Evolutionary conservation across 1,139 yeast genomes (phyloP).

Genomic region (Candida sp.): DNA sequence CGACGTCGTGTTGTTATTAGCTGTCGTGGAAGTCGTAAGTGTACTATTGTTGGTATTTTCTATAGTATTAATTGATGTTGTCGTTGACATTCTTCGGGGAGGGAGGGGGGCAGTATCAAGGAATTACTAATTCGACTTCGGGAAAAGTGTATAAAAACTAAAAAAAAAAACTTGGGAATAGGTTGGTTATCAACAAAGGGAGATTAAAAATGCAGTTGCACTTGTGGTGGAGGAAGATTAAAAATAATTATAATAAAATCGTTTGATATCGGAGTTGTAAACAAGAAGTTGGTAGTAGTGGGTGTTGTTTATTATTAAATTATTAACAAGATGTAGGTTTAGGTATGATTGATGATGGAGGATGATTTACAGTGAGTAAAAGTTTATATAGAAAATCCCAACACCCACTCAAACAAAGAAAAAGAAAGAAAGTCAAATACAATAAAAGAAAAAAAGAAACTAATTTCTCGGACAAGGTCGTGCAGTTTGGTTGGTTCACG

Average conservation of each 20-base stretch:
- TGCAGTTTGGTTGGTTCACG: slow-evolving; percentile 5
- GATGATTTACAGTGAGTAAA: neutral
- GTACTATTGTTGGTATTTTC: slow-evolving; percentile 1
- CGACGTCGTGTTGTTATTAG: neutral
- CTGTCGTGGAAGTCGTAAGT: neutral
- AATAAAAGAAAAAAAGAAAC: neutral
- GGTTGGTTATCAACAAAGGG: no score
- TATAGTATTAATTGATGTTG: slow-evolving; percentile 3
- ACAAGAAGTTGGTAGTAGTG: neutral
- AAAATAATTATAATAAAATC: neutral
- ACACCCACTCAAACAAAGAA: neutral
- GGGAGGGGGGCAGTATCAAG: no score
- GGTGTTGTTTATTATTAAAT: neutral
- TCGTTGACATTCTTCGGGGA: slow-evolving; percentile 3
- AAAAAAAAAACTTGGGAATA: neutral
- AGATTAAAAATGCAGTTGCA: neutral
- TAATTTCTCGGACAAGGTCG: neutral
- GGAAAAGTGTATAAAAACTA: no score
- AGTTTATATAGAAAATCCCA: neutral
- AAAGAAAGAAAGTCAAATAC: no score
- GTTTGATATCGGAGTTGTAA: neutral
- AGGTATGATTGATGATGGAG: neutral
- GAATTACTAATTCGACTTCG: neutral
- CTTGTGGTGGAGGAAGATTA: neutral
- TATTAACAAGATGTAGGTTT: neutral